These are phyloP conservation scores for Parasarocladium wereldwijsianum DNA, from an alignment of 2,329 filamentous ascomycete species.

Conservation along the genomic window DNA sequence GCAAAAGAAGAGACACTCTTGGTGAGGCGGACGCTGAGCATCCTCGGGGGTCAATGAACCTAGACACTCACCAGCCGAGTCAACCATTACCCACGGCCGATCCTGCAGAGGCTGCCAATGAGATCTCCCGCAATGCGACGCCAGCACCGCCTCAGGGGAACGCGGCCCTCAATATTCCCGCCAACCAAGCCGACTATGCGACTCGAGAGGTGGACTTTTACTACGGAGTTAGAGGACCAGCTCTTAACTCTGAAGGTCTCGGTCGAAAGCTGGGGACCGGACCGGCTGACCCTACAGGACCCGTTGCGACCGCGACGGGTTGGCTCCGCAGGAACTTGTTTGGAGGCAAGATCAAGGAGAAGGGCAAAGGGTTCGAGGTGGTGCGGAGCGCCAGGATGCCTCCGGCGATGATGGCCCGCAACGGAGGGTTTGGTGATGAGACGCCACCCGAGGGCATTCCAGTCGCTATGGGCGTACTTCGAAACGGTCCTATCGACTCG, in stretches of 20 bases:
- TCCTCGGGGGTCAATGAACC: slow-evolving; percentile 13
- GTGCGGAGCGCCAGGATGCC: slow-evolving; percentile 82
- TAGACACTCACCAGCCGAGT: slow-evolving; percentile 22
- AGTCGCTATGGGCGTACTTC: slow-evolving; percentile 44
- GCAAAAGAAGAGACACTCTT: slow-evolving; percentile 52
- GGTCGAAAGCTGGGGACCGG: slow-evolving; percentile 83
- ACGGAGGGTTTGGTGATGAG: slow-evolving; percentile 44
- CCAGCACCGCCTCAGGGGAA: slow-evolving; percentile 22
- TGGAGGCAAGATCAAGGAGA: slow-evolving; percentile 79
- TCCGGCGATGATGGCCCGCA: slow-evolving; percentile 47
- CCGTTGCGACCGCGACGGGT: slow-evolving; percentile 74
- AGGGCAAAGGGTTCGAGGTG: slow-evolving; percentile 92
- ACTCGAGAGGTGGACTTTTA: slow-evolving; percentile 95
- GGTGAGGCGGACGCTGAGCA: slow-evolving; percentile 19
- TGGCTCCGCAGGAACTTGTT: slow-evolving; percentile 78
- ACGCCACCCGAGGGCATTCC: slow-evolving; percentile 53
- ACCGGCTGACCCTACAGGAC: slow-evolving; percentile 84
- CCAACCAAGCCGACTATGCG: slow-evolving; percentile 67
- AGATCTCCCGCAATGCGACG: slow-evolving; percentile 27
- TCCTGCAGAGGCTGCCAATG: slow-evolving; percentile 15
- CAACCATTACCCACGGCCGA: slow-evolving; percentile 21
- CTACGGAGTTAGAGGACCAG: slow-evolving; percentile 81
- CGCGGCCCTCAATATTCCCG: slow-evolving; percentile 25
- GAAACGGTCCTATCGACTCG: slow-evolving; percentile 48
- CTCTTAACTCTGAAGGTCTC: slow-evolving; percentile 65